phyloP scores from a whole-genome alignment of 2,329 filamentous ascomycete species.

The Metarhizium rileyi region DNA sequence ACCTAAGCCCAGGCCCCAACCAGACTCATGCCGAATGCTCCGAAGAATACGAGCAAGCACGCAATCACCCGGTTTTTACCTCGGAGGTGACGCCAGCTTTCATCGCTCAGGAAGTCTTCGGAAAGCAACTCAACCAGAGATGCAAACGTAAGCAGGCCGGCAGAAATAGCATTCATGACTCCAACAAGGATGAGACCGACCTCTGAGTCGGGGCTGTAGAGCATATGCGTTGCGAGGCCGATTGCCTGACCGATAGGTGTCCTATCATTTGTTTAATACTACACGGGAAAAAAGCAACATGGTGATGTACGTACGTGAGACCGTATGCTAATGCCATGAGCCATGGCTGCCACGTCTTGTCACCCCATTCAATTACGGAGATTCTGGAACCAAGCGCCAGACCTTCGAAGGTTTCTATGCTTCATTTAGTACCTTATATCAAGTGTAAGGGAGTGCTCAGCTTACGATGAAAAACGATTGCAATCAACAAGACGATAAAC shows the following conservation, averaged over 20 bases:
- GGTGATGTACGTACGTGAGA: conserved; percentile 21
- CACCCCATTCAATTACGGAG: conserved; percentile 39
- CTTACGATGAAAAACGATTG: conserved; percentile 61
- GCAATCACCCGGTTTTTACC: conserved; percentile 44
- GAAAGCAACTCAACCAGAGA: conserved; percentile 62
- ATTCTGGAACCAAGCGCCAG: conserved; percentile 57
- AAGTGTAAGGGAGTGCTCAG: background rate
- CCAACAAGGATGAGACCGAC: conserved; percentile 61
- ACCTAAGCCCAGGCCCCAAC: conserved; percentile 52
- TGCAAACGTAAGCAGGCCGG: conserved; percentile 61
- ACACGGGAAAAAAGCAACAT: background rate
- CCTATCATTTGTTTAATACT: background rate
- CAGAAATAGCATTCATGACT: conserved; percentile 64
- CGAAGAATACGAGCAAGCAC: conserved; percentile 46
- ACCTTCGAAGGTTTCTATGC: conserved; percentile 36
- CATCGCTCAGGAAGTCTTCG: conserved; percentile 59
- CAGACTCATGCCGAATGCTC: conserved; percentile 53
- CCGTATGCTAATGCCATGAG: conserved; percentile 49
- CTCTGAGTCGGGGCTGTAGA: conserved; percentile 59
- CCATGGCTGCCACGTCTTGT: conserved; percentile 38
- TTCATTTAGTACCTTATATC: background rate
- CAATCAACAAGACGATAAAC: conserved; percentile 69
- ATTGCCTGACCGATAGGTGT: conserved; percentile 68
- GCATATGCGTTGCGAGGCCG: conserved; percentile 56
- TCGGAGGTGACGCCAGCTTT: conserved; percentile 47